phyloP scores from a whole-genome alignment of 2,329 filamentous ascomycete genomes.

The Dendrostoma leiphaemia region DNA sequence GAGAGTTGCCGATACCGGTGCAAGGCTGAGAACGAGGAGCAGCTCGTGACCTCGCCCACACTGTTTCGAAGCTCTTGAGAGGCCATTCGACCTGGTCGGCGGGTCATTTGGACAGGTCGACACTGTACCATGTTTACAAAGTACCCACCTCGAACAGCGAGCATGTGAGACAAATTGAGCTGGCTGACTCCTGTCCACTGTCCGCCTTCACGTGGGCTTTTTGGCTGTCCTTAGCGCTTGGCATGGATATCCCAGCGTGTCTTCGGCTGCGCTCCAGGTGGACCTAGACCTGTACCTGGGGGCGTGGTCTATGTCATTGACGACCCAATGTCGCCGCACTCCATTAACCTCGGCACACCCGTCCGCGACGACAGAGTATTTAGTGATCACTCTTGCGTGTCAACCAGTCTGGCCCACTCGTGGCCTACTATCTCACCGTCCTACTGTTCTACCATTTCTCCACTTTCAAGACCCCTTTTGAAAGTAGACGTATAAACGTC shows the following conservation, averaged over 20 bases:
- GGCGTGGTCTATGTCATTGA: too few relatives aligned
- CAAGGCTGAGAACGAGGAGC: background rate
- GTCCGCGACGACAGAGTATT: too few relatives aligned
- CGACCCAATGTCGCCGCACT: background rate
- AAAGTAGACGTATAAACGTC: background rate
- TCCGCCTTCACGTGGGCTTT: background rate
- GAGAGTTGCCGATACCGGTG: background rate
- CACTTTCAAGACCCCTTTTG: background rate
- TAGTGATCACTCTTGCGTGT: background rate
- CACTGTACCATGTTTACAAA: too few relatives aligned
- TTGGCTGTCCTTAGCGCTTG: background rate
- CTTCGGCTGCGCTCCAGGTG: background rate
- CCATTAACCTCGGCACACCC: conserved; percentile 2
- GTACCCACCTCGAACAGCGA: background rate
- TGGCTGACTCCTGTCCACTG: background rate
- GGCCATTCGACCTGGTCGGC: too few relatives aligned
- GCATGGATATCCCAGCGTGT: conserved; percentile 1
- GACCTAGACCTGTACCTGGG: background rate
- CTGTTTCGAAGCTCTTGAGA: too few relatives aligned
- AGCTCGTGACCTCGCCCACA: background rate
- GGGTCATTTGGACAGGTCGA: background rate
- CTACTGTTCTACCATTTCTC: too few relatives aligned
- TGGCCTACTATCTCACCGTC: background rate
- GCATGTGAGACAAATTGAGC: conserved; percentile 2
- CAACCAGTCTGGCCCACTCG: background rate